Base-by-base conservation (phyloP, 2,329 filamentous ascomycete species). In the Pseudogymnoascus sp. region DNA sequence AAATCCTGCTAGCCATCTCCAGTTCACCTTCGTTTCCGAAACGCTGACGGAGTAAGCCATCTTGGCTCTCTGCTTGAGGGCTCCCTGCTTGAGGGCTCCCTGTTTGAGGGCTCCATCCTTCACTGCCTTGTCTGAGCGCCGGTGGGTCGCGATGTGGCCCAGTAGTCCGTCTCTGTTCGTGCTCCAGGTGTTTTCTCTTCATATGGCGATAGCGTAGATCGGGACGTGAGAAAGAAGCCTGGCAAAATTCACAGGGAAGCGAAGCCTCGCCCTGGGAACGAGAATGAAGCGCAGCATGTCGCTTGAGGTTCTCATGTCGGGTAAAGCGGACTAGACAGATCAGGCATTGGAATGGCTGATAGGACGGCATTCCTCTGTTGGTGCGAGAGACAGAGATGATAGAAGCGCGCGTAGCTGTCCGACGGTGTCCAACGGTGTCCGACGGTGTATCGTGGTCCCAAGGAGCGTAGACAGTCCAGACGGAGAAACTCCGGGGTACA, bases 121-220 rank as follows among this genome's bases (percentile, higher is more conserved):
- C 19, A 48, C 57, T 51, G 37, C 60, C 64, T 39, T 34, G 16
- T 43, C 39, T 43, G 16, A 19, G 16, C 16, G 39, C 7, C 16
- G 39, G 39, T 43, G n/a, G 39, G 16, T 19, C 43, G 48, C 34
- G 48, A 19, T 62, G 31, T 23, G 31, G 63, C 36, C 19, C 19
- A 60, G 36, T 39, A 19, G 28, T 31, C 28, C 60, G 63, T 62
- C 60, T 60, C 31, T 69, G 48, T 19, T 64, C 64, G 14, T 69
- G 66, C 8, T 74, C 73, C 2, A 72, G 71, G 63, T 79, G 77
- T 64, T 79, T 79, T 16, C 75, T 72, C 66, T 74, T 78, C 71
- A 79, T 75, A 65, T 79, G 78, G 0, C 77, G 75, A 64, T 71
- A 69, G 16, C 75, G 75, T 3, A 79, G 67, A 65, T 79, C 77